Conservation (phyloP, 495 filamentous ascomycete species). For the Aspergillus egyptiacus region DNA sequence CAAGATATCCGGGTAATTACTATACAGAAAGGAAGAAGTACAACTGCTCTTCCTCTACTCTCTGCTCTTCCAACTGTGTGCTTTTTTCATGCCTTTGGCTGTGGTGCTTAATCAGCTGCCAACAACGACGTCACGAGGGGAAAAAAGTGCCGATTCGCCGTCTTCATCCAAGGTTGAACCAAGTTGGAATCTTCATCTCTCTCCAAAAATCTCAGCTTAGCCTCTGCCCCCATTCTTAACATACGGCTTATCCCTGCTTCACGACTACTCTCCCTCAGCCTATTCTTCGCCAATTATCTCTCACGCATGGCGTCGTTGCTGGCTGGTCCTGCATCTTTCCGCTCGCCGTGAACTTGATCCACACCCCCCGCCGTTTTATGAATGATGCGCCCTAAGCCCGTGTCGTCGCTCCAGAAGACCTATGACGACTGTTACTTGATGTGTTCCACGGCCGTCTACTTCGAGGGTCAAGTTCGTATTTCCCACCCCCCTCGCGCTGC, state of each 20-base stretch:
- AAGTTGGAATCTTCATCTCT: background rate
- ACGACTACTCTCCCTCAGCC: background rate
- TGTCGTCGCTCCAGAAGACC: slow-evolving; percentile 86
- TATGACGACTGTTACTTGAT: slow-evolving; percentile 94
- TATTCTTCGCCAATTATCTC: slow-evolving; percentile 3
- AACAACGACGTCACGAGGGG: slow-evolving; percentile 41
- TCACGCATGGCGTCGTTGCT: slow-evolving; percentile 17
- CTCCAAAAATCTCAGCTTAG: background rate
- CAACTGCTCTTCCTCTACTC: background rate
- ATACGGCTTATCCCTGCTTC: background rate
- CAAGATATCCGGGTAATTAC: slow-evolving; percentile 8
- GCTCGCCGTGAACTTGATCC: slow-evolving; percentile 1
- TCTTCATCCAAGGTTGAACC: background rate
- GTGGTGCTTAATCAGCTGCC: slow-evolving; percentile 16
- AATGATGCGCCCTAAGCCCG: slow-evolving; percentile 77
- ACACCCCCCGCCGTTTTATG: slow-evolving; percentile 18
- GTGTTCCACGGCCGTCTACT: slow-evolving; percentile 92
- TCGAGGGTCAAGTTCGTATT: slow-evolving; percentile 71
- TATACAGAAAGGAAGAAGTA: slow-evolving; percentile 6
- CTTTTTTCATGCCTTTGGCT: background rate
- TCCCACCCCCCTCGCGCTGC: background rate
- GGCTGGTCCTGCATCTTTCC: slow-evolving; percentile 21
- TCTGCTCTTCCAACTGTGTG: background rate
- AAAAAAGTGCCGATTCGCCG: slow-evolving; percentile 8
- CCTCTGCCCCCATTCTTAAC: background rate